These are phyloP conservation scores for Solanum hybrid DNA, from an alignment of 305 asterid genomes.

Conservation along the genomic window DNA sequence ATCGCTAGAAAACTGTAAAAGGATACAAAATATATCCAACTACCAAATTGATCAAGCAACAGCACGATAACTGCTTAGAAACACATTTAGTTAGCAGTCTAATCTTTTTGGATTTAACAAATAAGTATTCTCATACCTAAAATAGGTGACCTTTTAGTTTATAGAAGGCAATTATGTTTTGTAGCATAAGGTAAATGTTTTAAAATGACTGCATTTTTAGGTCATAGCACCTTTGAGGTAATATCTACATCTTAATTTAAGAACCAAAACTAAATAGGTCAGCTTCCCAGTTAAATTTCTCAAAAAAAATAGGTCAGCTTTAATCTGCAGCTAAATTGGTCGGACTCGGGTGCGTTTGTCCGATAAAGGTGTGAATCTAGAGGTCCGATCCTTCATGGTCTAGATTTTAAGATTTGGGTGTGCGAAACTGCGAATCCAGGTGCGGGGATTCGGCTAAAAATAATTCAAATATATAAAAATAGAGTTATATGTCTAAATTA, in stretches of 20 bases:
- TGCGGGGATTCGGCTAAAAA: neutral
- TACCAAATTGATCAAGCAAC: neutral
- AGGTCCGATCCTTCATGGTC: neutral
- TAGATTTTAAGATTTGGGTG: neutral
- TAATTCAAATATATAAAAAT: neutral
- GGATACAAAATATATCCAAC: neutral
- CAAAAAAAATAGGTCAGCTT: no score
- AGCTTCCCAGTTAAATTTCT: no score
- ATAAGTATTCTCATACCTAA: neutral
- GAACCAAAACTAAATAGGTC: neutral
- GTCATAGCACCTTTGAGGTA: neutral
- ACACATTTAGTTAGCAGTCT: neutral
- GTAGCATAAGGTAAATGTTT: neutral
- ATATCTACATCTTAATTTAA: neutral
- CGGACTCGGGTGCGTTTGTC: neutral
- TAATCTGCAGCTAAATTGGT: neutral
- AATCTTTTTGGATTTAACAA: neutral
- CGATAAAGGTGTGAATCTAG: neutral
- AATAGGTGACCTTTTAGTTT: neutral
- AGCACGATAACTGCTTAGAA: neutral
- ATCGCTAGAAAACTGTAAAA: neutral
- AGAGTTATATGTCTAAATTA: neutral
- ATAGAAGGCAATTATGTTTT: neutral
- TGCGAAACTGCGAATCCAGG: neutral
- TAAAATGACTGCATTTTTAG: neutral